Evolutionary conservation across 2,329 filamentous ascomycete genomes (phyloP), one percentile per base, ranked within the genome.

Genomic region (Plenodomus tracheiphilus): DNA sequence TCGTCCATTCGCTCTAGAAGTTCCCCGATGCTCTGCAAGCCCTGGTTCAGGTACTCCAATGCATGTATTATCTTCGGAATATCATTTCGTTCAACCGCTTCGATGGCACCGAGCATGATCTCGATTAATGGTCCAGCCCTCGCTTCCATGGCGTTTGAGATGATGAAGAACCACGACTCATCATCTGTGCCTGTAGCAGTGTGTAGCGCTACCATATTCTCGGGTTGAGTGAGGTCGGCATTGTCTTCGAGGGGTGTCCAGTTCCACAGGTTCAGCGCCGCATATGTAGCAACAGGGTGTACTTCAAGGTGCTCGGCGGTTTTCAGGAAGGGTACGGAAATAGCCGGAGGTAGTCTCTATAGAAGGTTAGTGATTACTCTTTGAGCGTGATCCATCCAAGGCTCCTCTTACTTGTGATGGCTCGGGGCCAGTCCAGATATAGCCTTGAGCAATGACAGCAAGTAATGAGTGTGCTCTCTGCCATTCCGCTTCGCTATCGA

Each of bases 401-500:
- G 4, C 28, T 34, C 34, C 30, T 16, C 34, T 61, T 62, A 90
- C 88, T 74, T 92, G 85, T 52, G 81, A 80, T 8, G 89, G 85
- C 44, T 77, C 79, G 18, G 86, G 81, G 4, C 86, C 87, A 40
- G 88, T 87, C 90, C 90, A 95, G 13, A 94, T 84, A 68, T 93
- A 91, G 8, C 82, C 85, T 69, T 95, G 88, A 0, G 88, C 79
- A 41, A 92, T 77, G 56, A 91, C 89, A 0, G 81, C 81, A 39
- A 94, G 74, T 9, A 92, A 78, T 1, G 85, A 77, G 67, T 91
- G 92, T 21, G 88, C 88, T 61, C 89, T 82, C 68, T 89, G 85
- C 91, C 91, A 95, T 80, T 96, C 90, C 52, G 86, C 79, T 59
- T 91, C 88, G 57, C 86, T 84, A 73, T 85, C 81, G 61, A 96